These are phyloP conservation scores for Chlorella variabilis DNA, from an alignment of 163 green algal species.

Conservation along the genomic window DNA sequence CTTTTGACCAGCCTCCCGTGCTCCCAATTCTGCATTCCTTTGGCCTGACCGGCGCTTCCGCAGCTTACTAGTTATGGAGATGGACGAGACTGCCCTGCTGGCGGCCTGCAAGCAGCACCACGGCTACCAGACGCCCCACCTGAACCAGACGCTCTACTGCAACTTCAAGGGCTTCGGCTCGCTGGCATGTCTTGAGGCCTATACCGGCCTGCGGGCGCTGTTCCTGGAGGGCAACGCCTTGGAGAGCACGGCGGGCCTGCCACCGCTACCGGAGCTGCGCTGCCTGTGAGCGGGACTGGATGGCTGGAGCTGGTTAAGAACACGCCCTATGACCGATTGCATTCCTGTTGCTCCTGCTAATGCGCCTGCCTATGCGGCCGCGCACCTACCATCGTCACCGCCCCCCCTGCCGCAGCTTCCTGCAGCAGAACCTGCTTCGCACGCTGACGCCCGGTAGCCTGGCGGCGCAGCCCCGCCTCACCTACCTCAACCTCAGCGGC, in stretches of 20 bases:
- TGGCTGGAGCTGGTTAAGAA: not conserved
- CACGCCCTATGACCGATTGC: not conserved
- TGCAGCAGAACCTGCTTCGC: conserved; percentile 70
- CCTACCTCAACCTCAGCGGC: conserved; percentile 84
- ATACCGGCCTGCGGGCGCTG: conserved; percentile 78
- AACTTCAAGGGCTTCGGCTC: conserved; percentile 84
- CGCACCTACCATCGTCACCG: not conserved
- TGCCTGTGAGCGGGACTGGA: conserved; percentile 73
- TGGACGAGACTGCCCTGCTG: conserved; percentile 67
- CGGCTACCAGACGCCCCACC: conserved; percentile 78
- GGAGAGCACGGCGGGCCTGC: conserved; percentile 75
- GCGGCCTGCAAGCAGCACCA: conserved; percentile 78
- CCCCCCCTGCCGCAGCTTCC: conserved; percentile 63
- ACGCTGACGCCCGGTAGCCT: conserved; percentile 56
- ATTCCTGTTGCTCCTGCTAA: no score
- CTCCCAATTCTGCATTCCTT: no score
- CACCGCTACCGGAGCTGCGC: conserved; percentile 71
- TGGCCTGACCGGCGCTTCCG: no score
- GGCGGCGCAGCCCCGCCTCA: conserved; percentile 63
- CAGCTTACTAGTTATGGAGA: conserved; percentile 68
- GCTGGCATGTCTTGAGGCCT: conserved; percentile 80
- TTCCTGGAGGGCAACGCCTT: conserved; percentile 92
- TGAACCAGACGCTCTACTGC: conserved; percentile 92
- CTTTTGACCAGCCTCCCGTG: no score
- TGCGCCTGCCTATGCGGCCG: not conserved